These are phyloP conservation scores for Pythium folliculosum DNA, from an alignment of 352 stramenopile genomes.

Conservation along the genomic window DNA sequence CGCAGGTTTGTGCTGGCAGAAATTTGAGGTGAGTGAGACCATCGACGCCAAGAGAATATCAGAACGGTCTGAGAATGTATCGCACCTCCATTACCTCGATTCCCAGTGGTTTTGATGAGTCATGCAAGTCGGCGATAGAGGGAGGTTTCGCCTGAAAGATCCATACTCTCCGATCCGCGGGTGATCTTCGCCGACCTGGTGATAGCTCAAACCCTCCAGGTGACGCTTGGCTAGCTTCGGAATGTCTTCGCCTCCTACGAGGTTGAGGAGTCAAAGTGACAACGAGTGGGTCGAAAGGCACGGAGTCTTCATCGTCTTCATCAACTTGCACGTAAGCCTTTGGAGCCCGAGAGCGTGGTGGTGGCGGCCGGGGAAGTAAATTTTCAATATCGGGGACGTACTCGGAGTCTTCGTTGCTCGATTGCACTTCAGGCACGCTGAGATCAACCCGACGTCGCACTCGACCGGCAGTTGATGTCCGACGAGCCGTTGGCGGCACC, in stretches of 20 bases:
- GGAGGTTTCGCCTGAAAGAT: constrained; percentile 48
- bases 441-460: constrained; percentile 7
- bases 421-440: neutral
- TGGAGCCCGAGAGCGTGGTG: neutral
- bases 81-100: constrained; percentile 49
- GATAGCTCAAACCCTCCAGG: neutral
- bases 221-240: neutral
- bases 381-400: constrained; percentile 63
- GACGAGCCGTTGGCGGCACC: neutral
- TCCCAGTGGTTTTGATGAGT: constrained; percentile 44
- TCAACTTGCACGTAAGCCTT: constrained; percentile 3
- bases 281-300: constrained; percentile 36
- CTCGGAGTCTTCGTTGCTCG: constrained; percentile 39
- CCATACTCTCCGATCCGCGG: constrained; percentile 35
- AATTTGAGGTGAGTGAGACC: neutral
- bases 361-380: constrained; percentile 39
- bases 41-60: neutral
- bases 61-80: neutral
- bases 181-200: neutral
- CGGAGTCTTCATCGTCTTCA: constrained; percentile 50
- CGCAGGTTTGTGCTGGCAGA: constrained; percentile 40
- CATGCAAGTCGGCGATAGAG: constrained; percentile 40
- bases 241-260: constrained; percentile 10
- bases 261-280: constrained; percentile 59
- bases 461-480: neutral